phyloP scores from a whole-genome alignment of 2,329 filamentous ascomycete species.

The Aureobasidium sp. region DNA sequence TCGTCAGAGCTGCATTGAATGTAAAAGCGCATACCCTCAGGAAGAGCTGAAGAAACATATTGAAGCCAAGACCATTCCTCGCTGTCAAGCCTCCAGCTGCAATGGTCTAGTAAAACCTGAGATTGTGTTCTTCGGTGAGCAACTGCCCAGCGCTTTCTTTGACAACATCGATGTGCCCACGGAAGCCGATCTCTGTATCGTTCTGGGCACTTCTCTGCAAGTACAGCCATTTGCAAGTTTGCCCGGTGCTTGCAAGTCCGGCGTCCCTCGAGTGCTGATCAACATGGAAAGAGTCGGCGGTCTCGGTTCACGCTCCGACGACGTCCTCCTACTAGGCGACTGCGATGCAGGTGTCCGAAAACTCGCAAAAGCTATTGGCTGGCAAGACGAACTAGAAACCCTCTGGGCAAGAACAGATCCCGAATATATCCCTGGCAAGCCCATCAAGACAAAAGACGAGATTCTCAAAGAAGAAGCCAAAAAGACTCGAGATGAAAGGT shows the following conservation, averaged over 20 bases:
- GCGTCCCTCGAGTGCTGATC: constrained; percentile 70
- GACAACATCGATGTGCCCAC: constrained; percentile 46
- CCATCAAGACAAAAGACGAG: constrained; percentile 15
- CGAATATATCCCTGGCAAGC: constrained; percentile 22
- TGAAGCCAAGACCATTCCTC: constrained; percentile 57
- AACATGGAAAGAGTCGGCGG: constrained; percentile 78
- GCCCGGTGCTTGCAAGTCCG: constrained; percentile 54
- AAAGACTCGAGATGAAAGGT: constrained; percentile 44
- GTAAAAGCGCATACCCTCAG: constrained; percentile 62
- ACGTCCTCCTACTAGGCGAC: constrained; percentile 73
- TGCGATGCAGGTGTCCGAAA: constrained; percentile 75
- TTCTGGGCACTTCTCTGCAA: constrained; percentile 80
- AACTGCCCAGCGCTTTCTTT: constrained; percentile 59
- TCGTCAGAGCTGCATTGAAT: constrained; percentile 83
- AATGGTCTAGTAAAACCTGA: constrained; percentile 82
- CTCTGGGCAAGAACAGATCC: constrained; percentile 63
- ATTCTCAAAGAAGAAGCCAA: constrained; percentile 21
- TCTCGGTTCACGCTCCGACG: constrained; percentile 68
- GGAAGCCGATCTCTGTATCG: constrained; percentile 67
- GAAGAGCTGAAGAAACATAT: constrained; percentile 67
- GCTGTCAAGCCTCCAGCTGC: constrained; percentile 55
- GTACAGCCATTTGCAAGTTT: constrained; percentile 86
- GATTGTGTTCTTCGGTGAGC: constrained; percentile 88
- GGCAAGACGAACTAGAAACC: constrained; percentile 72
- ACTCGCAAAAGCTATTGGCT: constrained; percentile 73